Evolutionary conservation across 129 eudicot species (phyloP), one percentile per base, ranked within the genome.

Genomic region (Heracleum sosnowskyi): DNA sequence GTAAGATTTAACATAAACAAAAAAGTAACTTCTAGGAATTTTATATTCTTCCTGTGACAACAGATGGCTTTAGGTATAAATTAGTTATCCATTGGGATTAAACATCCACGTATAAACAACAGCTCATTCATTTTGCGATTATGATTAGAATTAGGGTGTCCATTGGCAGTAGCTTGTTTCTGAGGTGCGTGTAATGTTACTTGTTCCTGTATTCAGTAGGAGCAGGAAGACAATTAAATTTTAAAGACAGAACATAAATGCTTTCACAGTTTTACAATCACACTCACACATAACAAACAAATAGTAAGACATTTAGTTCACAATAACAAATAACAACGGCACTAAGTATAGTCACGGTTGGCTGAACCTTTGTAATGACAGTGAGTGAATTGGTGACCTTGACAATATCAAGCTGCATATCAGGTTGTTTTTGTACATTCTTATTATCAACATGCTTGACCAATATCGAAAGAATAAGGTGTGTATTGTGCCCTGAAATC

Each of bases 81-180:
- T 24, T 7, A 15, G 7, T 22, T 11, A 70, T 70, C 47, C 42
- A 37, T 0, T 37, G 68, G 68, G 33, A 33, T 60, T 70, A 4
- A 20, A 15, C 47, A 70, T 39, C n/a, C 47, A 39, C 47, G 39
- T 8, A 35, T 17, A 39, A 35, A 69, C n/a, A 36, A 36, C 12
- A 69, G 40, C 24, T 7, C 15, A 69, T 17, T 69, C 28, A 7
- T 69, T 39, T 36, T 20, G 44, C 28, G 66, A 75, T 75, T 75
- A 75, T 49, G 44, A 75, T 49, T 45, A 5, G 40, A 75, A 47
- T 16, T 45, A 75, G 17, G 40, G 63, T 44, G 51, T 45, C 40
- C 78, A 75, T 75, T 75, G 12, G 31, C 36, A 35, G 28, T 18
- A 31, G 39, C 72, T 66, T 31, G 72, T 66, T 66, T 66, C 39